Percentiles rank a stretch among this genome's conserved stretches.
Evolutionary conservation across 345 rosid genomes (phyloP).

Genomic region (Physaria fendleri): DNA sequence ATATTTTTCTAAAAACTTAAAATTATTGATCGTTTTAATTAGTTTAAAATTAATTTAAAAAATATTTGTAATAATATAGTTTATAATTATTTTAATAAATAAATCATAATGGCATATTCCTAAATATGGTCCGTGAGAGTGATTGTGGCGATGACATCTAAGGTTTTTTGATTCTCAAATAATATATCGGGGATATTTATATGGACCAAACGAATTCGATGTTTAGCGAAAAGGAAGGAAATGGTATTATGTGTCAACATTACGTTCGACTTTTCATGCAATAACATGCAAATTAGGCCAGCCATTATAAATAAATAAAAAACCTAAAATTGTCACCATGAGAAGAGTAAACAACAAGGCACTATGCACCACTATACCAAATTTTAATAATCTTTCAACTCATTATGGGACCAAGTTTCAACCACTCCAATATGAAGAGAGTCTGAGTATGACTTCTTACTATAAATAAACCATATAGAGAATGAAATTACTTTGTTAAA

Average conservation of each 20-base stretch:
- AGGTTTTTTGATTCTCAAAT: too few relatives aligned
- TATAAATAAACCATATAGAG: neutral
- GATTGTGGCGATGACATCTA: too few relatives aligned
- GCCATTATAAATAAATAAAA: conserved; percentile 15
- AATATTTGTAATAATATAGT: too few relatives aligned
- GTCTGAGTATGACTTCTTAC: conserved; percentile 5
- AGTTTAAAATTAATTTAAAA: too few relatives aligned
- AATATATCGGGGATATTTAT: neutral
- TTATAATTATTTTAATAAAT: too few relatives aligned
- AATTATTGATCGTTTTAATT: too few relatives aligned
- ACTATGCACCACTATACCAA: conserved; percentile 24
- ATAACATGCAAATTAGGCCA: conserved; percentile 30
- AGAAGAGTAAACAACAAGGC: conserved; percentile 12
- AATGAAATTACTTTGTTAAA: conserved; percentile 12
- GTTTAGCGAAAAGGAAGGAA: conserved; percentile 5
- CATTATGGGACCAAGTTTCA: neutral
- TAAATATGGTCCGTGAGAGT: too few relatives aligned
- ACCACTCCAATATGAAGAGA: conserved; percentile 28
- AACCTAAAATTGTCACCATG: conserved; percentile 2
- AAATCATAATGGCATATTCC: too few relatives aligned
- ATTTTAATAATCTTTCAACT: neutral
- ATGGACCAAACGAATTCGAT: conserved; percentile 15
- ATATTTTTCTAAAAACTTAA: too few relatives aligned
- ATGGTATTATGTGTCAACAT: conserved; percentile 26
- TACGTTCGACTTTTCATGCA: conserved; percentile 35